Conservation (phyloP, 257 asterid species). For the Solanum habrochaites region DNA sequence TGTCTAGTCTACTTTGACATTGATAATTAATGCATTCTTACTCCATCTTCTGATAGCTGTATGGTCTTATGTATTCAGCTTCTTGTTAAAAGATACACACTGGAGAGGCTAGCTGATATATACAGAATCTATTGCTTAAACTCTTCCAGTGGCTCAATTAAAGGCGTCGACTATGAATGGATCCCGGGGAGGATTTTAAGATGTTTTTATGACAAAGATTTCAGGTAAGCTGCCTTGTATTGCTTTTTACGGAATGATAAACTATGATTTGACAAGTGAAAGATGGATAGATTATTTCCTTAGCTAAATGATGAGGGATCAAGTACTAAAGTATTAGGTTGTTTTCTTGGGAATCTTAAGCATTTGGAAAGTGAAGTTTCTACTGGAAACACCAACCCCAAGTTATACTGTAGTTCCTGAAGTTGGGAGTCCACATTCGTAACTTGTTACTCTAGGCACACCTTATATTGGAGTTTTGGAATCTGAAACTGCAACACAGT, state of each 20-base stretch:
- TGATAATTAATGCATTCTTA: neutral
- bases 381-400: neutral
- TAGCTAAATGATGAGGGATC: neutral
- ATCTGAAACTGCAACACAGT: neutral
- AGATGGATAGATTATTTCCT: neutral
- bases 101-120: constrained; percentile 91
- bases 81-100: constrained; percentile 71
- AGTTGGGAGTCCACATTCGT: neutral
- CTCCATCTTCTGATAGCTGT: constrained; percentile 1
- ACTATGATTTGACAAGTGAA: neutral
- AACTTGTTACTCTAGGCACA: neutral
- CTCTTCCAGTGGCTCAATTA: constrained; percentile 21
- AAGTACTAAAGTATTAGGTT: neutral
- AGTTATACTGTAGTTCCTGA: neutral
- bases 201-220: constrained; percentile 96
- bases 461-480: neutral
- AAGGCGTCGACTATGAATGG: constrained; percentile 66
- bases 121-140: constrained; percentile 58
- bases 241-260: neutral
- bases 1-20: neutral
- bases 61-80: constrained; percentile 34
- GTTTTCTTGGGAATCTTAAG: neutral
- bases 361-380: neutral
- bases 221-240: constrained; percentile 46
- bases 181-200: constrained; percentile 83